Base-by-base conservation (phyloP, 371 early-diverging fungal species). In the Mortierella polycephala region DNA sequence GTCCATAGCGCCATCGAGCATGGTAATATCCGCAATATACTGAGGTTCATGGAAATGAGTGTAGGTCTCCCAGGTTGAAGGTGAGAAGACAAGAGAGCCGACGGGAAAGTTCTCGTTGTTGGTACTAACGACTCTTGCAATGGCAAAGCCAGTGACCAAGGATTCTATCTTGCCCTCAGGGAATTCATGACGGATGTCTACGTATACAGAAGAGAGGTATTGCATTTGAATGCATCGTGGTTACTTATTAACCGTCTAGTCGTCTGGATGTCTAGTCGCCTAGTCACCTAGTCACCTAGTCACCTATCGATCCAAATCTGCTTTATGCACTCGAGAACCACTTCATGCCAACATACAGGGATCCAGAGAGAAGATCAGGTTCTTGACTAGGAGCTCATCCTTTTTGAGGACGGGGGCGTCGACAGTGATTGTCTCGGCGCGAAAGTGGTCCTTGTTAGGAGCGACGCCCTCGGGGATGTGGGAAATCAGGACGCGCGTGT, bases 311-410 rank as follows among this genome's bases (percentile, higher is more conserved):
- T n/a, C n/a, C n/a, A n/a, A n/a, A n/a, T n/a, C n/a, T n/a, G n/a
- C n/a, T n/a, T n/a, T n/a, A n/a, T n/a, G n/a, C n/a, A n/a, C n/a
- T n/a, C n/a, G n/a, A n/a, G n/a, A n/a, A n/a, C n/a, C n/a, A n/a
- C n/a, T n/a, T n/a, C n/a, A n/a, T n/a, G n/a, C n/a, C n/a, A n/a
- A 87, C 84, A 83, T 85, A 69, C 77, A 77, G 23, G 77, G 77
- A 58, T 77, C 75, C 60, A 68, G 47, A 18, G 71, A 69, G 41
- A 82, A 67, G 47, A 71, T 69, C 21, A 81, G 60, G 60, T 81
- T 83, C 74, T 83, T 76, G 60, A 83, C 69, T 49, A 77, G 79
- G 64, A 77, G 52, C 16, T 74, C 70, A 58, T 71, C 59, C 8
- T 72, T 67, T 59, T 74, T 52, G 54, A 80, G 76, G 18, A 42